Evolutionary conservation across 2,329 filamentous ascomycete genomes (phyloP).

Genomic region (Thermomyces lanuginosus): DNA sequence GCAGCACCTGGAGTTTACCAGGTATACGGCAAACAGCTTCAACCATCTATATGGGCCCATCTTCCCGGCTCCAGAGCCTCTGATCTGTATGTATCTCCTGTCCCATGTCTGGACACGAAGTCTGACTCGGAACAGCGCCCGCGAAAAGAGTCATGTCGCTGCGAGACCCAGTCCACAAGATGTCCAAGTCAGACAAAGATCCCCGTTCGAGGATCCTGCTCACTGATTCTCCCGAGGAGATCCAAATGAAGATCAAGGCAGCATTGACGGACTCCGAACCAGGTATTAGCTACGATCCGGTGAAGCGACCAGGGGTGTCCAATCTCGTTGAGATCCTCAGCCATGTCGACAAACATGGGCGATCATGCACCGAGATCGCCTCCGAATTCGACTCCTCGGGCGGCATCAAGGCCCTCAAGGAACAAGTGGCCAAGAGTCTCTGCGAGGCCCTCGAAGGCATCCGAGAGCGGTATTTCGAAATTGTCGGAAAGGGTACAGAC

Average conservation of each 20-base stretch:
- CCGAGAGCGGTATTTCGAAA: constrained; percentile 18
- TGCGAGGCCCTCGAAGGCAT: constrained; percentile 16
- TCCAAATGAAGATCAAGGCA: constrained; percentile 51
- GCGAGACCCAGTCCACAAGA: constrained; percentile 59
- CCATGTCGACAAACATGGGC: constrained; percentile 48
- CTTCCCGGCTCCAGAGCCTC: constrained; percentile 52
- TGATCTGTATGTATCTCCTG: constrained; percentile 43
- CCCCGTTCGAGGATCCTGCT: constrained; percentile 65
- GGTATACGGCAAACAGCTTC: constrained; percentile 74
- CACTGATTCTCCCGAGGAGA: constrained; percentile 50
- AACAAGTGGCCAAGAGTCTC: constrained; percentile 38
- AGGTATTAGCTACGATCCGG: constrained; percentile 57
- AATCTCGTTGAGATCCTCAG: constrained; percentile 74
- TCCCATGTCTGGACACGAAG: background rate
- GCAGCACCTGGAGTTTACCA: constrained; percentile 86
- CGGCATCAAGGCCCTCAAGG: constrained; percentile 46
- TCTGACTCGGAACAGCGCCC: constrained; percentile 39
- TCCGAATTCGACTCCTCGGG: constrained; percentile 27
- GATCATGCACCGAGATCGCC: constrained; percentile 31
- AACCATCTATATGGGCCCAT: constrained; percentile 53
- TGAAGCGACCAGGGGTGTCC: constrained; percentile 58
- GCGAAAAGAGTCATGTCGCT: constrained; percentile 83
- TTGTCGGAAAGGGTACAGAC: constrained; percentile 14
- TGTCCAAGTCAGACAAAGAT: constrained; percentile 77
- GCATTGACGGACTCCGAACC: constrained; percentile 60